phyloP scores from a whole-genome alignment of 371 early-diverging fungal species.

The Rhizopus sp. region DNA sequence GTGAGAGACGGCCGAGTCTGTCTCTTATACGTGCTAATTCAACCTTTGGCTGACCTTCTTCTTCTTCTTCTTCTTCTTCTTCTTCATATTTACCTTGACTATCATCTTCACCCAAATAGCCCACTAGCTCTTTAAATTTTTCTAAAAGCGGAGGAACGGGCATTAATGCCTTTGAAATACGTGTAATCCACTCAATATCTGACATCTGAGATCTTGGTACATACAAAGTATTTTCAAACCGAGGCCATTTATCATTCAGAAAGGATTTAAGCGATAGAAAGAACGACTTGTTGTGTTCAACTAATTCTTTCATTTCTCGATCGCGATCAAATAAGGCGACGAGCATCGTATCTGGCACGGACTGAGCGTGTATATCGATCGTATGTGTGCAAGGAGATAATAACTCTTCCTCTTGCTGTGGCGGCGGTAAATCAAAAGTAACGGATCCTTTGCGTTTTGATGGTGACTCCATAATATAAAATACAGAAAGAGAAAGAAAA shows the following conservation, averaged over 20 bases:
- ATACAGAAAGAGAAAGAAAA: not conserved
- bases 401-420: constrained; percentile 13
- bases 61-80: constrained; percentile 20
- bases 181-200: constrained; percentile 44
- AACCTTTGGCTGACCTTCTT: too few relatives aligned
- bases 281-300: constrained; percentile 33
- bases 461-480: not conserved
- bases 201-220: constrained; percentile 28
- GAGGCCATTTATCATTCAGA: constrained; percentile 32
- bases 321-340: constrained; percentile 47
- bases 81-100: too few relatives aligned
- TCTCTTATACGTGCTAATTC: constrained; percentile 47
- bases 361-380: constrained; percentile 44
- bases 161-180: constrained; percentile 28
- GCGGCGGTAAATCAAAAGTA: constrained; percentile 40
- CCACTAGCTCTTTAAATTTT: constrained; percentile 47
- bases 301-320: constrained; percentile 48
- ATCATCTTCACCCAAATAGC: constrained; percentile 39
- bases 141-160: constrained; percentile 28
- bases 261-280: constrained; percentile 33
- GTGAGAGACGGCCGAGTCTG: constrained; percentile 37
- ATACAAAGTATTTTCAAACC: constrained; percentile 42
- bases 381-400: constrained; percentile 30
- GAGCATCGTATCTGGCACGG: constrained; percentile 44
- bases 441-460: constrained; percentile 34